A percentile compares a stretch with the other conserved stretches of the same genome.
Evolutionary conservation across 371 early-diverging fungal genomes (phyloP).

Genomic region (Dinochytrium kinnereticum): DNA sequence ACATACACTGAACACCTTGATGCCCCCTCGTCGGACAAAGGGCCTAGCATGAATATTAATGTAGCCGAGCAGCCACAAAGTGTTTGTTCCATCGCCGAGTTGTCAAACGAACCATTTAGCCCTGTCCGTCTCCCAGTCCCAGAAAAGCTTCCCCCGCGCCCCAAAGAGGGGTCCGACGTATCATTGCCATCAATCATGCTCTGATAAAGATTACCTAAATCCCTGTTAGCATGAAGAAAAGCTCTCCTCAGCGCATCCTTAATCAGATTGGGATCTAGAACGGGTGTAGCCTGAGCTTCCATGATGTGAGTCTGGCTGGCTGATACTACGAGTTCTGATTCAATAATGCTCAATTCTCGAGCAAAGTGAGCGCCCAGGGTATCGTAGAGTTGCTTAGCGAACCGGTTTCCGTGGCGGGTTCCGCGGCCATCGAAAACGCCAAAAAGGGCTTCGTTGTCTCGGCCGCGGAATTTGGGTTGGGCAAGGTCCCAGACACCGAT

Average conservation of each 20-base stretch:
- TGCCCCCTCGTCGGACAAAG: constrained; percentile 11
- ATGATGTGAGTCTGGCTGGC: constrained; percentile 5
- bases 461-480: constrained; percentile 72
- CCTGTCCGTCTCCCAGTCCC: neutral
- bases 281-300: constrained; percentile 14
- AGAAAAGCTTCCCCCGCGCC: neutral
- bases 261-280: neutral
- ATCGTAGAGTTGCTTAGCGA: constrained; percentile 77
- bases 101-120: neutral
- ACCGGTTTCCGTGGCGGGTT: constrained; percentile 58
- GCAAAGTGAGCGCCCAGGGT: constrained; percentile 69
- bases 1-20: constrained; percentile 75
- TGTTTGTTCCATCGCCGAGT: constrained; percentile 11
- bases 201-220: constrained; percentile 6
- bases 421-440: constrained; percentile 84
- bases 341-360: constrained; percentile 69
- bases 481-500: constrained; percentile 37
- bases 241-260: constrained; percentile 26
- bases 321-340: constrained; percentile 37
- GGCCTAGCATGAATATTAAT: constrained; percentile 76
- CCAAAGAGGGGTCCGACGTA: too few species aligned
- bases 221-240: constrained; percentile 23
- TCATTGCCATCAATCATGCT: neutral
- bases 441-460: constrained; percentile 87
- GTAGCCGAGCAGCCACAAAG: constrained; percentile 51